Evolutionary conservation across 352 stramenopile genomes (phyloP).

Genomic region (Phytophthora meadii): DNA sequence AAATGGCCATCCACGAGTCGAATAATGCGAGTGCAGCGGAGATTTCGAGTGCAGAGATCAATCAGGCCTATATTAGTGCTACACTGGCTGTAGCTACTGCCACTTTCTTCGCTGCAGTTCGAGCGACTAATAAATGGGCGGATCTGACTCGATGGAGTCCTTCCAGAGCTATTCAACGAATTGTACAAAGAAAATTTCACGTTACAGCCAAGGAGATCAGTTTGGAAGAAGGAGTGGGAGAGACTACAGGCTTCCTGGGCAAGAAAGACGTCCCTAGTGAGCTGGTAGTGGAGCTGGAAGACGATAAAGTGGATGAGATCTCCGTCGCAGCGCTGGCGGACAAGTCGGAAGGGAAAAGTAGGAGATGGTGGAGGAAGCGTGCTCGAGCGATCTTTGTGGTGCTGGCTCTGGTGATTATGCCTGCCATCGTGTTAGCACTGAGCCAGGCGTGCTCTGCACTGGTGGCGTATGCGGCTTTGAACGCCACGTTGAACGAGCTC

Average conservation of each 20-base stretch:
- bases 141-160: conserved; percentile 28
- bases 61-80: conserved; percentile 25
- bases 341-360: background rate
- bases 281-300: background rate
- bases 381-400: conserved; percentile 1
- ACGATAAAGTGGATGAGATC: conserved; percentile 3
- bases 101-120: conserved; percentile 19
- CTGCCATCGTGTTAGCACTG: conserved; percentile 14
- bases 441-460: conserved; percentile 19
- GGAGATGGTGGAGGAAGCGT: background rate
- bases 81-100: conserved; percentile 9
- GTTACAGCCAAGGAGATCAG: background rate
- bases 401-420: conserved; percentile 16
- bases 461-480: conserved; percentile 28
- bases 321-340: background rate
- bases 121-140: conserved; percentile 16
- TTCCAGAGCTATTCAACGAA: background rate
- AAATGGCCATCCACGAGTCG: conserved; percentile 46
- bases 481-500: conserved; percentile 40
- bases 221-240: conserved; percentile 15
- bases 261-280: conserved; percentile 1
- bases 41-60: conserved; percentile 28
- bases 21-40: conserved; percentile 26
- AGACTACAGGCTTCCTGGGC: conserved; percentile 11
- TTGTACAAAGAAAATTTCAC: background rate